Percentiles rank a stretch among this genome's conserved stretches.
Evolutionary conservation across 2,329 filamentous ascomycete species (phyloP).

Genomic region (Dendrostoma leiphaemia): DNA sequence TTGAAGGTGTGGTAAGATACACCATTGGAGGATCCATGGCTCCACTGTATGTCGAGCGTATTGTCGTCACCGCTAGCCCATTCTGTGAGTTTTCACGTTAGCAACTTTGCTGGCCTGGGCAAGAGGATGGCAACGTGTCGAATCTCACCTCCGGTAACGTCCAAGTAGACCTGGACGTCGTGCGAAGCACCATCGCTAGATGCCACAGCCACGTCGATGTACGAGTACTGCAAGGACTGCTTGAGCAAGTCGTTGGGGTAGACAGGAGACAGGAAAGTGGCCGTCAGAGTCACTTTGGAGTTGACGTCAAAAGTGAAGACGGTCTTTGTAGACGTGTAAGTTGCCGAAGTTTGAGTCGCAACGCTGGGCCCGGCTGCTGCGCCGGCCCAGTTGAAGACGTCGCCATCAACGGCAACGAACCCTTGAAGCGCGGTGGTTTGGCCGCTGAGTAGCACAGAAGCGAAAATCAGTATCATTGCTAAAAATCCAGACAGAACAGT

Average conservation of each 20-base stretch:
- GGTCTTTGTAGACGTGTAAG: slow-evolving; percentile 72
- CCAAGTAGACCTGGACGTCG: slow-evolving; percentile 68
- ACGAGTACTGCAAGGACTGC: slow-evolving; percentile 70
- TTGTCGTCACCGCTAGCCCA: slow-evolving; percentile 65
- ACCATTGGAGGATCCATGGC: slow-evolving; percentile 46
- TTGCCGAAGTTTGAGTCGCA: slow-evolving; percentile 60
- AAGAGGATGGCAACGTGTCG: neutral
- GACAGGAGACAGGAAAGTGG: slow-evolving; percentile 70
- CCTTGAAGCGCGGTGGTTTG: slow-evolving; percentile 65
- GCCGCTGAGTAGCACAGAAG: slow-evolving; percentile 37
- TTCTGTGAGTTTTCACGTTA: slow-evolving; percentile 45
- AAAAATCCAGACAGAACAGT: neutral
- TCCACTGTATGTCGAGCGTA: slow-evolving; percentile 58
- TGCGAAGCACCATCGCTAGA: slow-evolving; percentile 63
- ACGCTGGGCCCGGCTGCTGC: slow-evolving; percentile 43
- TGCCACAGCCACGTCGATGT: slow-evolving; percentile 61
- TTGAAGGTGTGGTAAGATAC: slow-evolving; percentile 65
- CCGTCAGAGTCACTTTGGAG: slow-evolving; percentile 59
- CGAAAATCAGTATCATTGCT: neutral
- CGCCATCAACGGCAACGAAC: slow-evolving; percentile 65
- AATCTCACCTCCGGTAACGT: slow-evolving; percentile 65
- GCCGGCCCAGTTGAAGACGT: slow-evolving; percentile 67
- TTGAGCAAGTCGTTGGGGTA: slow-evolving; percentile 63
- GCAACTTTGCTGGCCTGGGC: neutral
- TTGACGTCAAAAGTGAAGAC: slow-evolving; percentile 66